phyloP scores from a whole-genome alignment of 129 eudicot species.

The Smallanthus sonchifolius region DNA sequence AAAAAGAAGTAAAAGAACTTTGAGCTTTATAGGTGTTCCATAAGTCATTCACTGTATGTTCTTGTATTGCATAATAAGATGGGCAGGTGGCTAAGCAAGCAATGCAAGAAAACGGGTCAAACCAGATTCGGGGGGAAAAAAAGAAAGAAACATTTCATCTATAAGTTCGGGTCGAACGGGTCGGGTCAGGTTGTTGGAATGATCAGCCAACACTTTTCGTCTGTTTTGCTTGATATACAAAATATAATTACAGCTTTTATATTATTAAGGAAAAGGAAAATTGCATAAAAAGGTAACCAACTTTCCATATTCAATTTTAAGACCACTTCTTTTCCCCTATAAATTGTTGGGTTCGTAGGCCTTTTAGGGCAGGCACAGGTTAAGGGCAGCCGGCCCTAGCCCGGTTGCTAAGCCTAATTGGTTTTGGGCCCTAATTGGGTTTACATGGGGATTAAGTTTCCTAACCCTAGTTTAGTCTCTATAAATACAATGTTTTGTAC shows the following conservation, averaged over 20 bases:
- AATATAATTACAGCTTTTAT: neutral
- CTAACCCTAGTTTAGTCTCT: too few species aligned
- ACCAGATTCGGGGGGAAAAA: neutral
- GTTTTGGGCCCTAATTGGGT: too few species aligned
- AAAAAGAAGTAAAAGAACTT: neutral
- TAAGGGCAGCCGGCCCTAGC: too few species aligned
- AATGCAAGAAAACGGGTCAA: neutral
- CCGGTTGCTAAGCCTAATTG: too few species aligned
- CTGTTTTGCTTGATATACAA: neutral
- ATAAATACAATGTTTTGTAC: too few species aligned
- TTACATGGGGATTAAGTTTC: too few species aligned
- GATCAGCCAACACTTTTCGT: neutral
- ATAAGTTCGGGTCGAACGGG: neutral
- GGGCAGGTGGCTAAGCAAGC: neutral
- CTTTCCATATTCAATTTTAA: conserved; percentile 1
- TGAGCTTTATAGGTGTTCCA: neutral
- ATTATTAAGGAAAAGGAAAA: neutral
- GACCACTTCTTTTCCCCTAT: neutral
- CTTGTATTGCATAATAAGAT: conserved; percentile 9
- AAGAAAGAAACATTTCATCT: neutral
- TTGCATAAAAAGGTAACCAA: neutral
- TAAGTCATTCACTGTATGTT: neutral
- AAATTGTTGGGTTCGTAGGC: too few species aligned
- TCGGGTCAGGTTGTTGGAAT: neutral
- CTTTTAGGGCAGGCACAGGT: too few species aligned